Conservation (phyloP, 169 alveolate species). For the Ichthyophthirius multifiliis region DNA sequence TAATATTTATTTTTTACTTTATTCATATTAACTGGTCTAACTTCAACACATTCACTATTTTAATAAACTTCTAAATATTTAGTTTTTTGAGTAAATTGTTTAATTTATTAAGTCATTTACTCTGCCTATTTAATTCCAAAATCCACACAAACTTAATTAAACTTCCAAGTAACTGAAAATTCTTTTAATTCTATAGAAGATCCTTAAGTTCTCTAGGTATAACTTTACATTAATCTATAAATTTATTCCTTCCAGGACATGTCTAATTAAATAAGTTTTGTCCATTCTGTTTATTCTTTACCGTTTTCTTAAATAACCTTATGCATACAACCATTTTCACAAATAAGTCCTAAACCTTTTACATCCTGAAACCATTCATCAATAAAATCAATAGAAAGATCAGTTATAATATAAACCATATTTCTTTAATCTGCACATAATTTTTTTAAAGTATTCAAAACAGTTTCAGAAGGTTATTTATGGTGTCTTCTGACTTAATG, state of each 20-base stretch:
- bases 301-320: background rate
- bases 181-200: slow-evolving; percentile 1
- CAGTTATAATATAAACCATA: background rate
- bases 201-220: background rate
- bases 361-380: slow-evolving; percentile 12
- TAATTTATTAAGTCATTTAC: background rate
- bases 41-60: background rate
- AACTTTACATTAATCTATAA: background rate
- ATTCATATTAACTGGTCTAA: background rate
- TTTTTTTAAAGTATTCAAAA: background rate
- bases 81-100: background rate
- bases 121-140: background rate
- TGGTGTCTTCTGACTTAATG: background rate
- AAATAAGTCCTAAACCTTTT: background rate
- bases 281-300: background rate
- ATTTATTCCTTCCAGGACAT: background rate
- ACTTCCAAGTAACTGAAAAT: background rate
- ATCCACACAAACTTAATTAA: background rate
- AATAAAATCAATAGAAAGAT: background rate
- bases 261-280: background rate
- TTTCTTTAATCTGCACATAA: slow-evolving; percentile 4
- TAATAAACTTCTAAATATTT: background rate
- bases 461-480: background rate
- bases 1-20: background rate
- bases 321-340: background rate